A percentile compares a stretch with the other conserved stretches of the same genome.
Evolutionary conservation across 164 flowering plant species (phyloP).

Genomic region (Echeveria elegans): DNA sequence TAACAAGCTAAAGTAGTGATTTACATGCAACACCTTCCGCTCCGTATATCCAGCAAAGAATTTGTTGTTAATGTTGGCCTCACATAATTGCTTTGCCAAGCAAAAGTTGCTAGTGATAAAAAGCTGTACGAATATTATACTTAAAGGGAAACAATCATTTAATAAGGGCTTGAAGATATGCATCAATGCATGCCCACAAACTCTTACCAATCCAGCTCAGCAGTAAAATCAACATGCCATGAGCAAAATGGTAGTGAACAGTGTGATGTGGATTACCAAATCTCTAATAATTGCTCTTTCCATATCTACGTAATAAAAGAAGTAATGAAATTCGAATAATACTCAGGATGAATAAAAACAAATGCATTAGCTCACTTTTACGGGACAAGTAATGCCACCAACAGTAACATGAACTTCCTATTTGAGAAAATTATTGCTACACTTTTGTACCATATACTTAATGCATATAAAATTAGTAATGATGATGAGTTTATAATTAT

Average conservation of each 20-base stretch:
- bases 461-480: no score
- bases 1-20: background rate
- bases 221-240: conserved; percentile 72
- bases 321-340: background rate
- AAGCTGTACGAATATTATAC: conserved; percentile 28
- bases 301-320: conserved; percentile 48
- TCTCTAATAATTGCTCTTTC: conserved; percentile 89
- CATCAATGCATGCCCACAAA: no score
- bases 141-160: background rate
- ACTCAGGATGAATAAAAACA: background rate
- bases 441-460: no score
- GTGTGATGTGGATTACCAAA: conserved; percentile 59
- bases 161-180: background rate
- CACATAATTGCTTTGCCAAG: conserved; percentile 83
- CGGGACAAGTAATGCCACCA: background rate
- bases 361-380: background rate
- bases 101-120: conserved; percentile 78
- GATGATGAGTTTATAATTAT: no score
- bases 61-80: conserved; percentile 74
- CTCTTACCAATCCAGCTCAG: conserved; percentile 88
- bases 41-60: conserved; percentile 52
- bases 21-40: conserved; percentile 55
- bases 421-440: background rate
- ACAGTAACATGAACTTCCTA: background rate
- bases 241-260: conserved; percentile 49